phyloP scores from a whole-genome alignment of 2,329 filamentous ascomycete species.

The Chaetomium sp. region DNA sequence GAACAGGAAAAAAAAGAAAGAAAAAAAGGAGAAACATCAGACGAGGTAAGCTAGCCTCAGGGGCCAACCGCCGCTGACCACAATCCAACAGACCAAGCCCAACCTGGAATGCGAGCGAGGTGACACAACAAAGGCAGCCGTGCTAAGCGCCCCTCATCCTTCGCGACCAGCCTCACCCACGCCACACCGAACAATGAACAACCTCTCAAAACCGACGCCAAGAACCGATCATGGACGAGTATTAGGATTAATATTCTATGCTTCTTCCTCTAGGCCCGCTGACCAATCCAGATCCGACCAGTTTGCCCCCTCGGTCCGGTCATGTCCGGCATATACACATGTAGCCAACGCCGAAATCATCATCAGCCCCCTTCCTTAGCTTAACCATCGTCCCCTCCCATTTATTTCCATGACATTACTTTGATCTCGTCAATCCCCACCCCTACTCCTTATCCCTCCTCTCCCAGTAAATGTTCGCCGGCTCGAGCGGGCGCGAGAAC shows the following conservation, averaged over 20 bases:
- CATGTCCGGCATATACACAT: background rate
- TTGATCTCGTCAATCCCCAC: background rate
- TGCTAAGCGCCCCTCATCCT: background rate
- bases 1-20: background rate
- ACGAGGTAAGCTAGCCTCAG: background rate
- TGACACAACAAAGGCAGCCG: background rate
- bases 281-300: background rate
- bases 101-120: constrained; percentile 6
- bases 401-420: background rate
- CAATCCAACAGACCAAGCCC: background rate
- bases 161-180: background rate
- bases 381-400: background rate
- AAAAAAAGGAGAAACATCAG: constrained; percentile 1
- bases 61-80: background rate
- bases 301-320: background rate
- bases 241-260: constrained; percentile 8
- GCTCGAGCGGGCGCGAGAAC: constrained; percentile 72
- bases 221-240: background rate
- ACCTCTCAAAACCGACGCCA: background rate
- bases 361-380: background rate
- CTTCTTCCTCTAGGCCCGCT: background rate
- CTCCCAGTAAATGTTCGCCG: constrained; percentile 76
- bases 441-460: constrained; percentile 52
- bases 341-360: constrained; percentile 7
- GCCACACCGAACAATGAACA: background rate